Base-by-base conservation (phyloP, 1,139 yeast species). In the Lodderomyces orthopsilosis region DNA sequence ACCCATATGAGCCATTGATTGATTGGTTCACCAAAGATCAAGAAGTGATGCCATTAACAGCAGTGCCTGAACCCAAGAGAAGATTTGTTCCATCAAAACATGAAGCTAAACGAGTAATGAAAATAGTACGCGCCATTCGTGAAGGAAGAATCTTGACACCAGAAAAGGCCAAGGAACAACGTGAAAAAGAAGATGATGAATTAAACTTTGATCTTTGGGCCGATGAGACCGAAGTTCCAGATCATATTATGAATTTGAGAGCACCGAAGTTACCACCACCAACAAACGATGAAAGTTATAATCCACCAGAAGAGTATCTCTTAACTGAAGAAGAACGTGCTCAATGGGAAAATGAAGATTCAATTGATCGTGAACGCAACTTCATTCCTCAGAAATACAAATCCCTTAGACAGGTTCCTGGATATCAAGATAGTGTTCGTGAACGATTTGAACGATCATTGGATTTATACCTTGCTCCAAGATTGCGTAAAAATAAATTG, bases 181-280 rank as follows among this genome's bases (percentile, higher is more conserved):
- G 74, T 51, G 77, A 49, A 28, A 18, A 39, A 33, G 41, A 43
- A 36, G 83, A 76, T 47, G 77, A 77, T 38, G 63, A 65, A 43
- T 58, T 59, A 45, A 75, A 75, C 51, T 90, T 77, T 59, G 97
- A 93, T 64, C 74, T 93, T 49, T 93, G 99, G 99, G 46, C 45
- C 19, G 82, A 79, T 47, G 79, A 78, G 41, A 63, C 66, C 42
- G 85, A 83, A 50, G 53, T 67, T 1, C 60, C 64, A 33, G 83
- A 79, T 54, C 97, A 91, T 65, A 74, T 90, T 35, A 90, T 90
- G 97, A 89, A 81, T 51, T 71, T 91, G 54, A 81, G 96, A 60
- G 98, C 98, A 17, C 98, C 99, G 33, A 93, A 93, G 63, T 59
- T 90, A 57, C 82, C 96, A 15, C 98, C 98, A 37, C 99, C 99